A percentile compares a stretch with the other conserved stretches of the same genome.
These are phyloP conservation scores for Eudorina sp. DNA, from an alignment of 139 green algal genomes.

Conservation along the genomic window DNA sequence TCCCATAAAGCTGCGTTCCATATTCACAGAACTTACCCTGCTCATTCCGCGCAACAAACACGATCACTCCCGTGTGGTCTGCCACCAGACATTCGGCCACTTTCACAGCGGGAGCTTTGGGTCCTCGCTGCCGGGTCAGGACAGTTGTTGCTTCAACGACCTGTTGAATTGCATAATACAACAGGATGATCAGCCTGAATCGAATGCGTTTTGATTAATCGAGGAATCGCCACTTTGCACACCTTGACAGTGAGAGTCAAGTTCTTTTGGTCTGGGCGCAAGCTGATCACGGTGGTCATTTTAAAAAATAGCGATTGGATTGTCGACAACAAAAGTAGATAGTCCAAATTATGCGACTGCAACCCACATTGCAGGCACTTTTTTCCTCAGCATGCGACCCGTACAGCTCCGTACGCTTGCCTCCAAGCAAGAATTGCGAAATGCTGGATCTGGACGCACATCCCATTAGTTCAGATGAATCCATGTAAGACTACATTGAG, in stretches of 20 bases:
- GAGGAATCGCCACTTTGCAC: too few species aligned
- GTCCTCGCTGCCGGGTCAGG: conserved; percentile 65
- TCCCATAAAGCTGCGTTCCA: neutral
- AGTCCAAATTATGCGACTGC: too few species aligned
- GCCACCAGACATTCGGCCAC: conserved; percentile 92
- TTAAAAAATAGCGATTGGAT: neutral
- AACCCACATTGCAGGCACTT: too few species aligned
- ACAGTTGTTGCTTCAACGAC: conserved; percentile 83
- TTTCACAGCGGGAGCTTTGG: conserved; percentile 59
- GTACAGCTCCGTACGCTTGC: too few species aligned
- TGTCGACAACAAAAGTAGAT: too few species aligned
- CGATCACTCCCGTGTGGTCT: conserved; percentile 85
- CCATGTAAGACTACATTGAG: too few species aligned
- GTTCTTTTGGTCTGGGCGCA: conserved; percentile 39
- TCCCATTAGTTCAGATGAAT: too few species aligned
- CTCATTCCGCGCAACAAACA: conserved; percentile 89
- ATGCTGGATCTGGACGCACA: too few species aligned
- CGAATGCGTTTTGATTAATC: too few species aligned
- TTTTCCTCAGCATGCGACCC: too few species aligned
- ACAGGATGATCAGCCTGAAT: too few species aligned
- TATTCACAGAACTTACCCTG: conserved; percentile 73
- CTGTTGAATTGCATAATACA: conserved; percentile 58
- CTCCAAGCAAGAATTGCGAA: too few species aligned
- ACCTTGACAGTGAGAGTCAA: conserved; percentile 56
- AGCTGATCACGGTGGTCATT: conserved; percentile 2